phyloP scores from a whole-genome alignment of 495 filamentous ascomycete genomes.

The Usnea hakonensis region DNA sequence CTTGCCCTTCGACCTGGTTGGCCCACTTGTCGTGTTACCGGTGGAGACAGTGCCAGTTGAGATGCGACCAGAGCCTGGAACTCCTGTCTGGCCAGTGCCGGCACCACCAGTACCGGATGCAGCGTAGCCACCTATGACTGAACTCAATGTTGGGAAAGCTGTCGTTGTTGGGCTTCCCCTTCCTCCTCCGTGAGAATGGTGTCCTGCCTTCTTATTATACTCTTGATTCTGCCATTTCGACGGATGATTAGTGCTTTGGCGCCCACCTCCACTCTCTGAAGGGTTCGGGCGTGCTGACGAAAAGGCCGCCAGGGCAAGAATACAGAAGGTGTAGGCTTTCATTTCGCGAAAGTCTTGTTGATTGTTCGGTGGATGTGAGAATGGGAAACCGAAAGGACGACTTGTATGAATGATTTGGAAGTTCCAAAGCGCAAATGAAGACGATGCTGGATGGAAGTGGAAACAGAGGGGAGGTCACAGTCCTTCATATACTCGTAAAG shows the following conservation, averaged over 20 bases:
- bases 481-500: not conserved
- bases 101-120: not conserved
- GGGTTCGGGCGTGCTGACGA: constrained; percentile 2
- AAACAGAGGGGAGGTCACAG: not conserved
- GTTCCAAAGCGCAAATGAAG: not conserved
- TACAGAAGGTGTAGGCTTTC: constrained; percentile 1
- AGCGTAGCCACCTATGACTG: constrained; percentile 1
- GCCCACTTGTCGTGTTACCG: constrained; percentile 3
- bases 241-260: not conserved
- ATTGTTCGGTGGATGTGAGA: not conserved
- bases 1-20: constrained; percentile 9
- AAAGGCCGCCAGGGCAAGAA: constrained; percentile 5
- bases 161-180: not conserved
- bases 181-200: not conserved
- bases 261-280: not conserved
- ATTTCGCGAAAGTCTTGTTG: not conserved
- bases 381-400: not conserved
- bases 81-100: not conserved
- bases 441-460: not conserved
- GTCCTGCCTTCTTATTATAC: not conserved
- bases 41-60: not conserved
- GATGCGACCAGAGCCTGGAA: not conserved
- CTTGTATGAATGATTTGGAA: not conserved
- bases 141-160: not conserved
- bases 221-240: not conserved